Evolutionary conservation across 139 green algal species (phyloP).

Genomic region (Chlorella ohadii): DNA sequence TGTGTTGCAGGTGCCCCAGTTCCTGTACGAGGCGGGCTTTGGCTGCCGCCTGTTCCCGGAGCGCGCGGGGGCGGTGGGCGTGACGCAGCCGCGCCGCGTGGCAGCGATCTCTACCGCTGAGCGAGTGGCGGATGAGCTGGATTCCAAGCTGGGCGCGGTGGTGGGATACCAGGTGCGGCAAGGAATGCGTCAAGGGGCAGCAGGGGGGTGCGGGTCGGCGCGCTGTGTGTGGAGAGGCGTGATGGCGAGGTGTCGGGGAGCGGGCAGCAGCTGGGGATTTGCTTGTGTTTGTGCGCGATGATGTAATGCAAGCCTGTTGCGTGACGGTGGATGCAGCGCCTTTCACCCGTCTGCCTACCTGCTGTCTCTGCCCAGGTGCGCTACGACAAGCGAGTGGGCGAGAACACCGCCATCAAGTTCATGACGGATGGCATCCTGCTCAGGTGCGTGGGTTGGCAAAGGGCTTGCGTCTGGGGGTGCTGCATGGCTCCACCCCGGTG

Average conservation of each 20-base stretch:
- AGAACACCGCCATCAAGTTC: slow-evolving; percentile 84
- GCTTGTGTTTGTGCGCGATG: too few species aligned
- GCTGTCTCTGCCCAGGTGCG: too few species aligned
- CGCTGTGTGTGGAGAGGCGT: too few species aligned
- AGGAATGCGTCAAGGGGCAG: background rate
- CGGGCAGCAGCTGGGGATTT: too few species aligned
- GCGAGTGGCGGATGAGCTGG: slow-evolving; percentile 88
- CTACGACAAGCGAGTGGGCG: slow-evolving; percentile 77
- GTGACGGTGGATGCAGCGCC: too few species aligned
- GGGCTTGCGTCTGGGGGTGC: background rate
- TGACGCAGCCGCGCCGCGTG: slow-evolving; percentile 93
- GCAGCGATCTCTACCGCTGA: slow-evolving; percentile 85
- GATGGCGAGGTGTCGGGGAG: too few species aligned
- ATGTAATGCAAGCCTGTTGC: too few species aligned
- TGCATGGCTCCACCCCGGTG: too few species aligned
- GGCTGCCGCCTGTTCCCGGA: slow-evolving; percentile 79
- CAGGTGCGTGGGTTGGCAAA: slow-evolving; percentile 40
- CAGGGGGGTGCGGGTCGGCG: too few species aligned
- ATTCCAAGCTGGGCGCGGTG: slow-evolving; percentile 64
- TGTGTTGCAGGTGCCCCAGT: slow-evolving; percentile 88
- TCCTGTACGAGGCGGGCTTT: slow-evolving; percentile 94
- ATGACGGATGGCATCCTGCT: slow-evolving; percentile 98
- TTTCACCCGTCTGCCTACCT: too few species aligned
- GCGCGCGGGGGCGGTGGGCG: slow-evolving; percentile 64
- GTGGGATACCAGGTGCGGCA: slow-evolving; percentile 92